Evolutionary conservation across 345 rosid species (phyloP).

Genomic region (Dipteronia dyeriana): DNA sequence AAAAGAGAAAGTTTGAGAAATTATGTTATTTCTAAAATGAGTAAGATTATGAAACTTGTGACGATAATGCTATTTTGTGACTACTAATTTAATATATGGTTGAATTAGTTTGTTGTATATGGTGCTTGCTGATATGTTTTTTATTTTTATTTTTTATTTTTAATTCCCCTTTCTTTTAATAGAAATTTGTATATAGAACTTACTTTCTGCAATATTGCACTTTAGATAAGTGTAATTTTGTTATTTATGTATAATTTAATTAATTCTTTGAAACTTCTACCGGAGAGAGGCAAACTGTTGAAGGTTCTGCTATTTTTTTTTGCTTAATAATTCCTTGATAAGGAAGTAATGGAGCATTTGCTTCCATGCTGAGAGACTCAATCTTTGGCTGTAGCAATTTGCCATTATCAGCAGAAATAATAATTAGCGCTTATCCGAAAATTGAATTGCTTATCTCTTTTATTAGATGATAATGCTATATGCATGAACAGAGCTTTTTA

Average conservation of each 20-base stretch:
- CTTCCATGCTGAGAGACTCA: background rate
- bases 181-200: too few relatives aligned
- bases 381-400: background rate
- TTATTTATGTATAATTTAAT: background rate
- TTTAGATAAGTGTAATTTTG: background rate
- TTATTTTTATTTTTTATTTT: background rate
- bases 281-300: background rate
- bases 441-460: slow-evolving; percentile 9
- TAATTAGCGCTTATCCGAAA: background rate
- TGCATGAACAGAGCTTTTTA: background rate
- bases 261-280: slow-evolving; percentile 1
- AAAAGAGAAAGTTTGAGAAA: background rate
- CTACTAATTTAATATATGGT: background rate
- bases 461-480: slow-evolving; percentile 17
- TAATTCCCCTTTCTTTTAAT: too few relatives aligned
- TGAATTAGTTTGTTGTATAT: background rate
- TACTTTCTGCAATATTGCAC: background rate
- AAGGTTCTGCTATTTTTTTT: background rate
- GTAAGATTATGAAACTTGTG: background rate
- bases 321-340: background rate
- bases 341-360: background rate
- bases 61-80: background rate
- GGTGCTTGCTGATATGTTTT: background rate
- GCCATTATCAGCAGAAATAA: background rate
- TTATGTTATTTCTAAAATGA: background rate